A percentile compares a stretch with the other conserved stretches of the same genome.
Evolutionary conservation across 2,329 filamentous ascomycete species (phyloP).

Genomic region (Fusarium poae): DNA sequence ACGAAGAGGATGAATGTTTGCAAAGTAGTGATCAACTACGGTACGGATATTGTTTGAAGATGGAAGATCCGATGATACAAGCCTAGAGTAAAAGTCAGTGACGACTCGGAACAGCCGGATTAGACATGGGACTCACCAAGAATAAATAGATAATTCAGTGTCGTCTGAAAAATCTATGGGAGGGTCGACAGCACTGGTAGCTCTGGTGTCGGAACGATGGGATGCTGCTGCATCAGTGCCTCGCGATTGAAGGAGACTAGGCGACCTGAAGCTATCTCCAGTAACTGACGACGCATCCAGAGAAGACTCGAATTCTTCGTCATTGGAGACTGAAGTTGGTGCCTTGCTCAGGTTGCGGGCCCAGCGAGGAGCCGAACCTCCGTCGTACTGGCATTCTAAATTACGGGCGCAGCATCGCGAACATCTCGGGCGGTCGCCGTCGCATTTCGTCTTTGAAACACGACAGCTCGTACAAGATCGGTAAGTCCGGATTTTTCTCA

Average conservation of each 20-base stretch:
- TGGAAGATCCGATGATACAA: conserved; percentile 53
- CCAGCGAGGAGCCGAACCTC: conserved; percentile 55
- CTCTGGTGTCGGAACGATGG: conserved; percentile 41
- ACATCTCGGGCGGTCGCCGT: conserved; percentile 57
- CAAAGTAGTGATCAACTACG: conserved; percentile 56
- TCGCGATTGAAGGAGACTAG: conserved; percentile 46
- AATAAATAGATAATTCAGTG: conserved; percentile 47
- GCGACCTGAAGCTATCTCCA: conserved; percentile 39
- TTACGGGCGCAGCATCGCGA: conserved; percentile 53
- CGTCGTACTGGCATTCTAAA: conserved; percentile 57
- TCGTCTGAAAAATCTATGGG: conserved; percentile 47
- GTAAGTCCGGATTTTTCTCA: conserved; percentile 58
- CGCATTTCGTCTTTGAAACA: conserved; percentile 59
- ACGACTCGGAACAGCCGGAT: background rate
- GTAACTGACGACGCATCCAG: conserved; percentile 37
- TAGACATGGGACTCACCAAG: conserved; percentile 33
- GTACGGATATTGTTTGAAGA: conserved; percentile 53
- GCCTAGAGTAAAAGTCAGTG: conserved; percentile 46
- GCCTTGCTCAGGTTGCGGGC: conserved; percentile 52
- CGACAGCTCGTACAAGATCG: conserved; percentile 57
- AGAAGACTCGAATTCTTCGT: conserved; percentile 43
- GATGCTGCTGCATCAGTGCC: conserved; percentile 40
- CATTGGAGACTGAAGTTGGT: conserved; percentile 42
- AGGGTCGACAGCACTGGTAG: conserved; percentile 40
- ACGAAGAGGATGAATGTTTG: conserved; percentile 57